Evolutionary conservation across 1,139 yeast genomes (phyloP).

Genomic region (Sugiyamaella japonica): DNA sequence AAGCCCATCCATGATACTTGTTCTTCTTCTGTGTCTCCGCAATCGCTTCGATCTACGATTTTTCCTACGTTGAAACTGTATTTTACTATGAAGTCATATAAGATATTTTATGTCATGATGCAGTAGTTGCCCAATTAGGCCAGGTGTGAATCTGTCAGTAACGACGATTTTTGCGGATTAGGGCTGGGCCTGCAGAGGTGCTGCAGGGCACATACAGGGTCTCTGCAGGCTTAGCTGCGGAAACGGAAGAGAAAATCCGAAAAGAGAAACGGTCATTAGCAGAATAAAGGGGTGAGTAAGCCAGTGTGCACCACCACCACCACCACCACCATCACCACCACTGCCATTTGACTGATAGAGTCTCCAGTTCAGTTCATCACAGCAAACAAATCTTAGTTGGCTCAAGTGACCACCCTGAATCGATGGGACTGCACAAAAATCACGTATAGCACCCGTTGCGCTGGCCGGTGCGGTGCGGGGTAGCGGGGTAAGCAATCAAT

Average conservation of each 20-base stretch:
- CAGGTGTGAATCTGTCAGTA: background rate
- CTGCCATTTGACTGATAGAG: too few species aligned
- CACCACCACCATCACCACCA: too few species aligned
- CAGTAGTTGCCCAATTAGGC: constrained; percentile 5
- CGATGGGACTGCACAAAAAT: background rate
- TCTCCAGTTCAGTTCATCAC: too few species aligned
- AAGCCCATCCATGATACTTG: background rate
- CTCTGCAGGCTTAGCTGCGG: too few species aligned
- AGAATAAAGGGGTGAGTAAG: too few species aligned
- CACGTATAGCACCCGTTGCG: background rate
- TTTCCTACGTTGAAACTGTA: background rate
- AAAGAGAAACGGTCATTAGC: too few species aligned
- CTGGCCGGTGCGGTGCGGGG: background rate
- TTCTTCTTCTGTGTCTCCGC: background rate
- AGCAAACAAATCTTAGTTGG: too few species aligned
- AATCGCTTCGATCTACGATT: background rate
- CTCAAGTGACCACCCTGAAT: background rate
- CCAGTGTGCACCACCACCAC: too few species aligned
- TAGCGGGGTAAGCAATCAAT: background rate
- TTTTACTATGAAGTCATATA: constrained; percentile 9
- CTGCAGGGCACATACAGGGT: background rate
- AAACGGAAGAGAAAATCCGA: too few species aligned
- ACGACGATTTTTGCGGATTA: background rate
- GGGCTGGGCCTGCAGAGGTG: background rate
- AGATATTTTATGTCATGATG: constrained; percentile 8